Percentiles rank a stretch among this genome's conserved stretches.
Evolutionary conservation across 176 grass and related monocot species (phyloP).

Genomic region (Puya raimondii): DNA sequence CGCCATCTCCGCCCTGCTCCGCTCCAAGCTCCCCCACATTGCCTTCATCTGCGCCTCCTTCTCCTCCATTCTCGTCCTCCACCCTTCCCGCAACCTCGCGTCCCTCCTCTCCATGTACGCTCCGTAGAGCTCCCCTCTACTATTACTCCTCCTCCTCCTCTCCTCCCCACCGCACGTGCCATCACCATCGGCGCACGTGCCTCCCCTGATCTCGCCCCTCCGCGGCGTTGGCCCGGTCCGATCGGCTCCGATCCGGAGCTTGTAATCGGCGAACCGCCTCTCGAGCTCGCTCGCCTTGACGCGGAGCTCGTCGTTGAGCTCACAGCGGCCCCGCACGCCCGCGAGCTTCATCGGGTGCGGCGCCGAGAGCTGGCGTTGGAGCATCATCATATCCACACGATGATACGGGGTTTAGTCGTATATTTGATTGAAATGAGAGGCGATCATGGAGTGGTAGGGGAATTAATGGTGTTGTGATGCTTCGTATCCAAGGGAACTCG

Average conservation of each 20-base stretch:
- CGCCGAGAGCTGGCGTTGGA: not conserved
- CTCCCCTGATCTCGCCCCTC: not conserved
- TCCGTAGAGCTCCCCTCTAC: constrained; percentile 38
- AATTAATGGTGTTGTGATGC: too few relatives aligned
- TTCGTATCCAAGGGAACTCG: too few relatives aligned
- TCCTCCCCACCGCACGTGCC: not conserved
- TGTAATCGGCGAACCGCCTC: constrained; percentile 50
- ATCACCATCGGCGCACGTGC: not conserved
- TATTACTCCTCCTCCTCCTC: not conserved
- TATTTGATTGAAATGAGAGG: too few relatives aligned
- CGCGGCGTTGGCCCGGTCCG: not conserved
- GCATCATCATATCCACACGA: too few relatives aligned
- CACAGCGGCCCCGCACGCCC: not conserved
- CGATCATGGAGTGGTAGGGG: too few relatives aligned
- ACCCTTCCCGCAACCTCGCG: constrained; percentile 47
- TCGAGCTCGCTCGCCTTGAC: constrained; percentile 49
- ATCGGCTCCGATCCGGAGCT: constrained; percentile 23
- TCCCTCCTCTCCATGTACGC: constrained; percentile 45
- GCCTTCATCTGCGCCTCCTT: constrained; percentile 52
- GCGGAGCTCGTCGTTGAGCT: constrained; percentile 22
- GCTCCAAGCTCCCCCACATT: constrained; percentile 46
- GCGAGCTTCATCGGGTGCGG: not conserved
- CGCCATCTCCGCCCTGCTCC: constrained; percentile 10
- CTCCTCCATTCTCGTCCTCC: constrained; percentile 39
- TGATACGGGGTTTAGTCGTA: too few relatives aligned